A percentile compares a stretch with the other conserved stretches of the same genome.
Evolutionary conservation across 148 eudicot species (phyloP).

Genomic region (Amaranthus cruentus): DNA sequence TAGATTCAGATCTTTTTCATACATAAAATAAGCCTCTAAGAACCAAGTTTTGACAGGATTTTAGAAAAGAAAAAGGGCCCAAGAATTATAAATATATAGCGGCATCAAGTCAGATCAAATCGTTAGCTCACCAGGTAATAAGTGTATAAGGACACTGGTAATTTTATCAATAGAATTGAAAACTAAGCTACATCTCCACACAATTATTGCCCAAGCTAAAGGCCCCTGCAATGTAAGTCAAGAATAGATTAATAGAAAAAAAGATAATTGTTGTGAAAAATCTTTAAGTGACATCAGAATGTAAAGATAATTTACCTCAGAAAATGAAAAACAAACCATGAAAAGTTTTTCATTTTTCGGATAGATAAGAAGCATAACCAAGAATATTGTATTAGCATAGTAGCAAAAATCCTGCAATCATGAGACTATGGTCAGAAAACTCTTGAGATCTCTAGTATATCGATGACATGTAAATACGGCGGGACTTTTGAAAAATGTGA

Average conservation of each 20-base stretch:
- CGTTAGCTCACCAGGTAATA: slow-evolving; percentile 72
- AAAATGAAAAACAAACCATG: slow-evolving; percentile 97
- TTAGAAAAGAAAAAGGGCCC: too few species aligned
- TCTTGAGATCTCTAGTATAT: too few species aligned
- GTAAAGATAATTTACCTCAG: slow-evolving; percentile 53
- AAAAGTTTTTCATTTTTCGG: slow-evolving; percentile 90
- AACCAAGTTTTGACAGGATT: too few species aligned
- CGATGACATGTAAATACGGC: too few species aligned
- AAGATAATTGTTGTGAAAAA: neutral
- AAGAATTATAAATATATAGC: neutral
- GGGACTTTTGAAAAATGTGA: too few species aligned
- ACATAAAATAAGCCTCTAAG: too few species aligned
- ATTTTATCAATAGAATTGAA: slow-evolving; percentile 89
- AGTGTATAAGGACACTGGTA: slow-evolving; percentile 95
- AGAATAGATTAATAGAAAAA: neutral
- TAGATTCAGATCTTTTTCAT: too few species aligned
- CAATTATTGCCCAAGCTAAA: slow-evolving; percentile 93
- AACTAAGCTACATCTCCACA: slow-evolving; percentile 96
- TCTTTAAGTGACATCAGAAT: neutral
- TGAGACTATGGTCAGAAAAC: neutral
- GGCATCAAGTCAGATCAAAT: neutral
- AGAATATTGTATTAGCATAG: slow-evolving; percentile 93
- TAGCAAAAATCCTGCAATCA: slow-evolving; percentile 89
- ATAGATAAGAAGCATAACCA: slow-evolving; percentile 69
- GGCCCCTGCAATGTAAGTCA: slow-evolving; percentile 59